A percentile compares a stretch with the other conserved stretches of the same genome.
phyloP scores from a whole-genome alignment of 805 yeast species.

The Henningerozyma blattae region DNA sequence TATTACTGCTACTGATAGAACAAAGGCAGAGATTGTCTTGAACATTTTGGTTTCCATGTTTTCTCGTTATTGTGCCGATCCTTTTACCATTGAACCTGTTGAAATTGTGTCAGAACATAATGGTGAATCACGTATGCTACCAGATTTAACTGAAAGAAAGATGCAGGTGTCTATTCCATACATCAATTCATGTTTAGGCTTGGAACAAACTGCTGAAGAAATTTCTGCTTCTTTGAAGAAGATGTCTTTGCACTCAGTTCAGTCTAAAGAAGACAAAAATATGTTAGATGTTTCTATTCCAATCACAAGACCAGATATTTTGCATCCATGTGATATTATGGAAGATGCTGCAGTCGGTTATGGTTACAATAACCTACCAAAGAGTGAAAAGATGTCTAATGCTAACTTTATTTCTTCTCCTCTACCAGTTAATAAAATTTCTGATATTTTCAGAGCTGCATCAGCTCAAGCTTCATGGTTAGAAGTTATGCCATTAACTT shows the following conservation, averaged over 20 bases:
- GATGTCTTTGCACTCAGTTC: constrained; percentile 67
- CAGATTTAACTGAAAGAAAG: constrained; percentile 54
- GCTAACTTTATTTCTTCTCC: constrained; percentile 75
- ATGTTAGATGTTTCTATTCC: constrained; percentile 65
- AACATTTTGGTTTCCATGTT: constrained; percentile 94
- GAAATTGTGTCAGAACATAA: constrained; percentile 75
- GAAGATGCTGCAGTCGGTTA: constrained; percentile 96
- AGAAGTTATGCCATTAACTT: constrained; percentile 90
- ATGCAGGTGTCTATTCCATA: constrained; percentile 69
- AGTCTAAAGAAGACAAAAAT: constrained; percentile 28
- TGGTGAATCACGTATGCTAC: constrained; percentile 60
- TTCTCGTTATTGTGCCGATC: constrained; percentile 69
- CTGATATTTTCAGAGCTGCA: constrained; percentile 83
- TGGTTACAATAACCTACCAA: constrained; percentile 81
- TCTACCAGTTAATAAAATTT: constrained; percentile 78
- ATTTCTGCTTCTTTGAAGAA: constrained; percentile 57
- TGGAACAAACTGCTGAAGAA: constrained; percentile 55
- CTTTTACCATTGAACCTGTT: constrained; percentile 85
- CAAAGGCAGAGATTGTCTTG: constrained; percentile 87
- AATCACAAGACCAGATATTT: constrained; percentile 87
- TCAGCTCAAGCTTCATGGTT: constrained; percentile 92
- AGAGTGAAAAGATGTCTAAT: constrained; percentile 65
- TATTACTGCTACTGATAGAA: constrained; percentile 87
- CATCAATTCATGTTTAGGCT: constrained; percentile 89
- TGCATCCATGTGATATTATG: constrained; percentile 97